phyloP scores from a whole-genome alignment of 345 rosid species.

The Eucalyptus urophylla region DNA sequence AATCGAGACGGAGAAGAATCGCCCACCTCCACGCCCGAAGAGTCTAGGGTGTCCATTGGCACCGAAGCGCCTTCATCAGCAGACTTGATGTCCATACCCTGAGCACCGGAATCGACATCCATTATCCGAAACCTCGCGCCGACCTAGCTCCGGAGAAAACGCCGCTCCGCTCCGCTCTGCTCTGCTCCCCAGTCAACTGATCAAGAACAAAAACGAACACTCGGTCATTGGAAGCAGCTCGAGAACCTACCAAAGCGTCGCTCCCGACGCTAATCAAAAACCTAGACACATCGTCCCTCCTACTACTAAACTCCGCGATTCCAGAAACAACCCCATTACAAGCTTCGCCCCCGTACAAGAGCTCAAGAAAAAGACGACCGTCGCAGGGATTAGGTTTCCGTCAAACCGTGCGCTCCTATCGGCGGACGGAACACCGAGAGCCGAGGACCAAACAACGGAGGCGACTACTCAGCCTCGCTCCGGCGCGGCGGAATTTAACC shows the following conservation, averaged over 20 bases:
- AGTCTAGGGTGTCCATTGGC: conserved; percentile 40
- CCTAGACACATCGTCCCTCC: not conserved
- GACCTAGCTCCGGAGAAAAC: not conserved
- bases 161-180: not conserved
- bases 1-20: not conserved
- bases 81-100: conserved; percentile 7
- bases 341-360: not conserved
- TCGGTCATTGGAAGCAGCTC: not conserved
- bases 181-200: not conserved
- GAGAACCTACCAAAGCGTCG: not conserved
- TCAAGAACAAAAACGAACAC: not conserved
- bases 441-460: not conserved
- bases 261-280: not conserved
- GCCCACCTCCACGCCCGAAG: conserved; percentile 8
- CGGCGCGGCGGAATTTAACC: not conserved
- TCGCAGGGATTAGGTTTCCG: not conserved
- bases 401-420: not conserved
- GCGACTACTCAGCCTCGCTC: not conserved
- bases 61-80: conserved; percentile 11
- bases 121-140: not conserved
- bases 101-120: conserved; percentile 36
- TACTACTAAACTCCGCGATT: not conserved
- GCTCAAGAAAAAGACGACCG: not conserved
- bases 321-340: not conserved
- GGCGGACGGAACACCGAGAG: not conserved